Evolutionary conservation across 2,329 filamentous ascomycete genomes (phyloP).

Genomic region (Alternaria novae-zelandiae): DNA sequence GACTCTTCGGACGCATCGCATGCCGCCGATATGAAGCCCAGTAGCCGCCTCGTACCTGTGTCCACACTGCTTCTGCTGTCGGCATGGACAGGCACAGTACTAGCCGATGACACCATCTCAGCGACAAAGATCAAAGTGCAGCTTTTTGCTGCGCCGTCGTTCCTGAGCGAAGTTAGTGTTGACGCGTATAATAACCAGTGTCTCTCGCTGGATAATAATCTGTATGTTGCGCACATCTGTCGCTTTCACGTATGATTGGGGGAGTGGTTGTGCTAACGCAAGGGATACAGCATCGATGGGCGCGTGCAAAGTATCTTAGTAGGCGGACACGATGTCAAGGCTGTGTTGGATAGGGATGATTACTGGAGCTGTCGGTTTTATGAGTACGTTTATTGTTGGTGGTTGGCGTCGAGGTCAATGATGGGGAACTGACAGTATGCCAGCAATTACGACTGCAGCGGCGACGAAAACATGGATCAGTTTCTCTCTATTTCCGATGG

Average conservation of each 20-base stretch:
- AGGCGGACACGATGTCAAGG: conserved; percentile 36
- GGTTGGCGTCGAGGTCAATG: too few relatives aligned
- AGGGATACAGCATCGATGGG: conserved; percentile 40
- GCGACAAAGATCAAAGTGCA: conserved; percentile 42
- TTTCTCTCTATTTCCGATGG: conserved; percentile 37
- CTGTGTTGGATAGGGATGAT: conserved; percentile 34
- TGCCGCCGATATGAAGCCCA: conserved; percentile 17
- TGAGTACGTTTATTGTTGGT: conserved; percentile 29
- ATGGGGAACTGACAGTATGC: background rate
- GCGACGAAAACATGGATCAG: conserved; percentile 21
- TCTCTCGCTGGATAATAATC: conserved; percentile 40
- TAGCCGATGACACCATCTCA: conserved; percentile 32
- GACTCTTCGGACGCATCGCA: background rate
- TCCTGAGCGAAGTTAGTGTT: conserved; percentile 39
- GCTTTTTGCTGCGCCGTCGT: conserved; percentile 42
- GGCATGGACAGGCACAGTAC: conserved; percentile 5
- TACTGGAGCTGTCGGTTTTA: conserved; percentile 45
- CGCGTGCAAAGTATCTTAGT: conserved; percentile 40
- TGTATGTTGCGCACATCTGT: conserved; percentile 25
- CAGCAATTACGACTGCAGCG: conserved; percentile 43
- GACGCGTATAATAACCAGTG: conserved; percentile 40
- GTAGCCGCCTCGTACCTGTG: conserved; percentile 3
- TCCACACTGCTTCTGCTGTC: conserved; percentile 2
- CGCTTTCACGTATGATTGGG: background rate
- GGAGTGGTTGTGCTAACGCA: background rate